Percentiles rank a stretch among this genome's conserved stretches.
Evolutionary conservation across 2,329 filamentous ascomycete genomes (phyloP).

Genomic region (Phaeomoniella chlamydospora): DNA sequence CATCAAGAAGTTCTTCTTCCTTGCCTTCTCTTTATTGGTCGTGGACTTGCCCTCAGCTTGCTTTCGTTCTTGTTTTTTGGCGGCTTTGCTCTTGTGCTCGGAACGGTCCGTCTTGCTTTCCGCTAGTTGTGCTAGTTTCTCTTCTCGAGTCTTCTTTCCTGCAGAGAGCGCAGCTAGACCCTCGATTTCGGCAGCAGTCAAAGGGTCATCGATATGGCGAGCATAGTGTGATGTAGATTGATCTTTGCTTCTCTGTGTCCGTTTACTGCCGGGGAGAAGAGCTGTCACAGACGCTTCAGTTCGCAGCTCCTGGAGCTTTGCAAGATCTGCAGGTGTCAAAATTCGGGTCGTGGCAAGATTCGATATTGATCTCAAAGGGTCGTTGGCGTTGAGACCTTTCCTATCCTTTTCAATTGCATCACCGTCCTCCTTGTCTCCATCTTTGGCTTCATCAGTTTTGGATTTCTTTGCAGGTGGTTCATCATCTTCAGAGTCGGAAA

Average conservation of each 20-base stretch:
- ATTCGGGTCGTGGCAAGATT: conserved; percentile 86
- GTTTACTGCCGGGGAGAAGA: conserved; percentile 28
- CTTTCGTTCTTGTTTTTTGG: conserved; percentile 76
- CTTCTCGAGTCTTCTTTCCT: conserved; percentile 77
- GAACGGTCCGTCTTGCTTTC: conserved; percentile 65
- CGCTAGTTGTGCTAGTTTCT: conserved; percentile 68
- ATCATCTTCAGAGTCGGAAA: conserved; percentile 63
- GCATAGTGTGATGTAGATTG: conserved; percentile 22
- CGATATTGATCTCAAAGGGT: conserved; percentile 23
- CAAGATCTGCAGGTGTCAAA: conserved; percentile 88
- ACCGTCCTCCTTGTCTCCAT: neutral
- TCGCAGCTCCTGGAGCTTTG: conserved; percentile 81
- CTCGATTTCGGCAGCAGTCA: conserved; percentile 87
- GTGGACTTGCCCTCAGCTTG: conserved; percentile 82
- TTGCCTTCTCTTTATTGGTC: conserved; percentile 91
- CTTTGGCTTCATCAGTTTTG: neutral
- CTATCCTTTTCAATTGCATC: neutral
- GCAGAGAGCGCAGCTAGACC: conserved; percentile 57
- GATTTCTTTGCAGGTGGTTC: conserved; percentile 32
- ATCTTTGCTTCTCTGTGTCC: conserved; percentile 17
- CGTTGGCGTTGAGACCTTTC: conserved; percentile 11
- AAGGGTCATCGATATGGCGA: conserved; percentile 69
- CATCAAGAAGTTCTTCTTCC: conserved; percentile 99
- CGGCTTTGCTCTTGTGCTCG: conserved; percentile 75
- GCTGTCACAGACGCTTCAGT: conserved; percentile 58